Evolutionary conservation across 257 asterid genomes (phyloP), one percentile per base, ranked within the genome.

Genomic region (Lavandula angustifolia): DNA sequence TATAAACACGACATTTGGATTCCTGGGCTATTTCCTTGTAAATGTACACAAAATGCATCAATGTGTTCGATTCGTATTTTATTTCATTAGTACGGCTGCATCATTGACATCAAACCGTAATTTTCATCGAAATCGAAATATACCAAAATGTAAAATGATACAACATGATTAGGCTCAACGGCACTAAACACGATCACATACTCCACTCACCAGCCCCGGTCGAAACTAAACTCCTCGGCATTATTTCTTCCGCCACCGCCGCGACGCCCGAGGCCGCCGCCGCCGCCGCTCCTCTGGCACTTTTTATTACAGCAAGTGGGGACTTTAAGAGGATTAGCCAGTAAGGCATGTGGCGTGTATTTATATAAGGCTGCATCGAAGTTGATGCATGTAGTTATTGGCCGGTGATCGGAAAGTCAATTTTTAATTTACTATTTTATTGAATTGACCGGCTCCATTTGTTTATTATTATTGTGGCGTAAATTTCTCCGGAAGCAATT

Each of bases 131-230:
- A 37, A 37, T 6, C 1, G 42, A 37, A 37, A 37, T 9, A 37
- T 0, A 37, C 38, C 1, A 37, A 37, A 37, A 5, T 1, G 9
- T 9, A 37, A 37, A 37, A 37, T 6, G 8, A 17, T 9, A 12
- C 55, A 2, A 48, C 2, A 22, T 53, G 4, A 4, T 29, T 53
- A 31, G 41, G 40, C 38, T 29, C 40, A 53, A 31, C 18, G 41
- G 41, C 41, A 52, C 38, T 53, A 53, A 29, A 54, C 60, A 9
- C 6, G 61, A 16, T 22, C 27, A 22, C 27, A 17, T 57, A 57
- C 63, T 57, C 63, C 63, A 16, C 35, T 38, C 34, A 57, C 63
- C 63, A 57, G 48, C 16, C 63, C 63, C 49, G 47, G 43, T 34
- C 9, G 13, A 22, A 0, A 22, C 2, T 27, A 0, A n/a, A 13